These are phyloP conservation scores for Aspergillus japonicus DNA, from an alignment of 2,329 filamentous ascomycete genomes.

Conservation along the genomic window DNA sequence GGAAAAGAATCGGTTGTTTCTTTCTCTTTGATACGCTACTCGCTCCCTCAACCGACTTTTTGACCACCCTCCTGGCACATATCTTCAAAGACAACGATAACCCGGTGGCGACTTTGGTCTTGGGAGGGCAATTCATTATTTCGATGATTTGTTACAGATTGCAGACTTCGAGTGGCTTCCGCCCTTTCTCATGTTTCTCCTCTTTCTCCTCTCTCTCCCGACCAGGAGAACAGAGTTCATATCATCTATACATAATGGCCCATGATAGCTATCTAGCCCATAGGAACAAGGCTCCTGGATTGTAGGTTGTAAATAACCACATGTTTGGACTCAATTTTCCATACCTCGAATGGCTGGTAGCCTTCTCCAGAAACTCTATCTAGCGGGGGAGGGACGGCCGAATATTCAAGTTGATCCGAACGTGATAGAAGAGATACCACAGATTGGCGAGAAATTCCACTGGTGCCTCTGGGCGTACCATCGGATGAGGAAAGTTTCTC, in stretches of 20 bases:
- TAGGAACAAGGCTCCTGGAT: no score
- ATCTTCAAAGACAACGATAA: neutral
- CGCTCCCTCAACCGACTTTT: neutral
- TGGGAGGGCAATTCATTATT: neutral
- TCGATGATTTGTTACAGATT: neutral
- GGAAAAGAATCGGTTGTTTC: neutral
- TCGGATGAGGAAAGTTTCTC: slow-evolving; percentile 2
- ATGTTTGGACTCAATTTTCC: neutral
- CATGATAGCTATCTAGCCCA: no score
- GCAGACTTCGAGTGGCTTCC: neutral
- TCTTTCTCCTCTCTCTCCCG: no score
- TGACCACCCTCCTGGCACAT: neutral
- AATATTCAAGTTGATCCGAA: slow-evolving; percentile 1
- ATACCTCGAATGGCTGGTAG: slow-evolving; percentile 9
- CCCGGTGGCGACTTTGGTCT: slow-evolving; percentile 12
- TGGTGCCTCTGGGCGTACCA: slow-evolving; percentile 1
- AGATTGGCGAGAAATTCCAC: slow-evolving; percentile 1
- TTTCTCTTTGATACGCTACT: neutral
- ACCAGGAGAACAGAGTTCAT: no score
- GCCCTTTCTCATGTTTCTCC: no score
- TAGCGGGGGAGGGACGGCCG: slow-evolving; percentile 3
- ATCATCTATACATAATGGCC: no score
- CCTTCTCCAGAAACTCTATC: slow-evolving; percentile 11
- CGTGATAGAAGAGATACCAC: neutral
- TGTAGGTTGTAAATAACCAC: neutral